Evolutionary conservation across 1,284 basidiomycete genomes (phyloP).

Genomic region (Clitocybe nebularis): DNA sequence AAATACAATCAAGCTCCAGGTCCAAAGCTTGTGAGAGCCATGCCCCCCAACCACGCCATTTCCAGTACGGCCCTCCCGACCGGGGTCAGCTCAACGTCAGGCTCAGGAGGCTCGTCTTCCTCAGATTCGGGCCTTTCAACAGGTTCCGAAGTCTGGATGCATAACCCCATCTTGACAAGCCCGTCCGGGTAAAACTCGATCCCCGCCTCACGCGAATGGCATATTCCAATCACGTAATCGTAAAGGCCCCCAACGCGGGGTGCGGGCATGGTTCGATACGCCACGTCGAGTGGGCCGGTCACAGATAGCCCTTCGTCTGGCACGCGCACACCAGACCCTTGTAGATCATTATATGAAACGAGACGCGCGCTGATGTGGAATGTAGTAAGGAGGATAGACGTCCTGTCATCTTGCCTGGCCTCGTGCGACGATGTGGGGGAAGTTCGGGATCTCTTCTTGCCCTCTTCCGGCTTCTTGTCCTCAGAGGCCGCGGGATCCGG

Average conservation of each 20-base stretch:
- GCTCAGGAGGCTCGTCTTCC: conserved; percentile 35
- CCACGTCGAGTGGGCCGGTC: conserved; percentile 56
- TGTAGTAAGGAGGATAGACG: conserved; percentile 44
- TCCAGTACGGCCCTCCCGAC: conserved; percentile 74
- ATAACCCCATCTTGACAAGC: conserved; percentile 62
- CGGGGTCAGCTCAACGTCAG: conserved; percentile 52
- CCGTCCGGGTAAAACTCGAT: conserved; percentile 71
- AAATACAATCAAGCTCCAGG: conserved; percentile 15
- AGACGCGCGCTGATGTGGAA: conserved; percentile 69
- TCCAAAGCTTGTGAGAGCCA: conserved; percentile 71
- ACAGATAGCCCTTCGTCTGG: conserved; percentile 67
- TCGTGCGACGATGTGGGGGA: conserved; percentile 32
- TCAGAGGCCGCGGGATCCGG: conserved; percentile 18
- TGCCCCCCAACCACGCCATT: conserved; percentile 77
- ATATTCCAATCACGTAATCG: conserved; percentile 57
- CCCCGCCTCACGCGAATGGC: conserved; percentile 55
- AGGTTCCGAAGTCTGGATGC: conserved; percentile 26
- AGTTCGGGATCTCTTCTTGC: conserved; percentile 30
- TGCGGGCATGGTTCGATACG: conserved; percentile 39
- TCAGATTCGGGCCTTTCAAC: conserved; percentile 30
- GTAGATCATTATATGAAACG: conserved; percentile 62
- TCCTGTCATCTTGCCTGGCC: conserved; percentile 31
- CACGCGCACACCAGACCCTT: conserved; percentile 65
- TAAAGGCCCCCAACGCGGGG: conserved; percentile 24
- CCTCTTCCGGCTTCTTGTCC: conserved; percentile 27